Evolutionary conservation across 441 rosid genomes (phyloP), one percentile per base, ranked within the genome.

Genomic region (Populus tomentosa): DNA sequence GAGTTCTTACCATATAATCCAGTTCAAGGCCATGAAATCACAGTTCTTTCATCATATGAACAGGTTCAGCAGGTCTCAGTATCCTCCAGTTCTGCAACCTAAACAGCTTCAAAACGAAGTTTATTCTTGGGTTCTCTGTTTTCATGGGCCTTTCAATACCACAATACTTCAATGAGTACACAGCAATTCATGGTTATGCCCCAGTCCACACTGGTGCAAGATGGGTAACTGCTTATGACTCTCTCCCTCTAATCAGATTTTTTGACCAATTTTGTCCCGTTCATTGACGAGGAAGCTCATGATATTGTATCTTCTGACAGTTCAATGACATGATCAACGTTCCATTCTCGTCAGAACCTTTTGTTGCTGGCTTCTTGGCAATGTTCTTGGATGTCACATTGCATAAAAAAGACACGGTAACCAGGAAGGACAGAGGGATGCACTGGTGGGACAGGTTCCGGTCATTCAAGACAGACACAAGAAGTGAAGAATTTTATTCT

Each of bases 371-470:
- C 65, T 33, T 85, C 5, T 70, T 93, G 78, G 94, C 98, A 1
- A 80, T 86, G 73, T 87, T 94, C 83, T 84, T 92, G 26, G 98
- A 96, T 78, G 79, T 81, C 66, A 90, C 94, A 4, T 80, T 96
- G 88, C 84, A 84, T 80, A 72, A 68, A 75, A 91, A 91, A 84
- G 93, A 93, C 76, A 86, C 23, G 16, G 73, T 84, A 7, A 86
- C 84, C 3, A 87, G 89, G 87, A 96, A 90, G 82, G 98, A 96
- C 79, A 81, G 97, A 69, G 99, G 98, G 63, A 88, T 84, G 85
- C 94, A 91, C 75, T 96, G 98, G 98, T 96, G 98, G 98, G 93
- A 90, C 80, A 94, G 28, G 81, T 96, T 91, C 91, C 75, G 88
- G 82, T 84, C 91, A 35, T 94, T 85, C 90, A 80, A 92, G 78